phyloP scores from a whole-genome alignment of 2,329 filamentous ascomycete species.

The Penicillium sp. region DNA sequence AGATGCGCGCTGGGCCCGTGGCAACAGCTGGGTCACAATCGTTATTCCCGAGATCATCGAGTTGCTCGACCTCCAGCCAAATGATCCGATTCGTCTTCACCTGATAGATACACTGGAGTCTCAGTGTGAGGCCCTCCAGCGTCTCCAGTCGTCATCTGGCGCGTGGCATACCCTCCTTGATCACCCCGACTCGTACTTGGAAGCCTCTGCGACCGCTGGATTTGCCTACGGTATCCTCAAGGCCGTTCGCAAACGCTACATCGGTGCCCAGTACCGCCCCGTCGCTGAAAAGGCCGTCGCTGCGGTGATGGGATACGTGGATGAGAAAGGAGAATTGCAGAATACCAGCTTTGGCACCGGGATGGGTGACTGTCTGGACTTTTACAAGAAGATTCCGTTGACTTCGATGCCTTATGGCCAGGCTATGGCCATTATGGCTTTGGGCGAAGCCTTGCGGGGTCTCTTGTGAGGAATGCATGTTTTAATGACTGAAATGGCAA shows the following conservation, averaged over 20 bases:
- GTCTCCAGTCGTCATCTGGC: slow-evolving; percentile 60
- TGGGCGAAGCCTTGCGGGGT: slow-evolving; percentile 68
- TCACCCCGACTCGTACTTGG: slow-evolving; percentile 68
- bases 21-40: slow-evolving; percentile 69
- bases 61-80: slow-evolving; percentile 58
- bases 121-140: slow-evolving; percentile 64
- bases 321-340: slow-evolving; percentile 64
- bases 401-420: slow-evolving; percentile 85
- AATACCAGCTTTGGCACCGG: slow-evolving; percentile 76
- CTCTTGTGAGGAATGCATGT: slow-evolving; percentile 43
- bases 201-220: slow-evolving; percentile 74
- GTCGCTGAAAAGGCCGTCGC: slow-evolving; percentile 64
- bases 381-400: slow-evolving; percentile 72
- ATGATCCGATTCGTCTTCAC: slow-evolving; percentile 59
- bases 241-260: slow-evolving; percentile 66
- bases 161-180: slow-evolving; percentile 75
- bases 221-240: slow-evolving; percentile 80
- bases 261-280: slow-evolving; percentile 59
- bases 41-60: slow-evolving; percentile 81
- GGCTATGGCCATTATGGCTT: slow-evolving; percentile 78
- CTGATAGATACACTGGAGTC: slow-evolving; percentile 58
- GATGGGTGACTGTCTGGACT: slow-evolving; percentile 70
- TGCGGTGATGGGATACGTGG: slow-evolving; percentile 66
- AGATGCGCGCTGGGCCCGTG: slow-evolving; percentile 55
- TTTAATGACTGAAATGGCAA: background rate